A percentile compares a stretch with the other conserved stretches of the same genome.
Evolutionary conservation across 768 basidiomycete genomes (phyloP).

Genomic region (Coprinellus micaceus): DNA sequence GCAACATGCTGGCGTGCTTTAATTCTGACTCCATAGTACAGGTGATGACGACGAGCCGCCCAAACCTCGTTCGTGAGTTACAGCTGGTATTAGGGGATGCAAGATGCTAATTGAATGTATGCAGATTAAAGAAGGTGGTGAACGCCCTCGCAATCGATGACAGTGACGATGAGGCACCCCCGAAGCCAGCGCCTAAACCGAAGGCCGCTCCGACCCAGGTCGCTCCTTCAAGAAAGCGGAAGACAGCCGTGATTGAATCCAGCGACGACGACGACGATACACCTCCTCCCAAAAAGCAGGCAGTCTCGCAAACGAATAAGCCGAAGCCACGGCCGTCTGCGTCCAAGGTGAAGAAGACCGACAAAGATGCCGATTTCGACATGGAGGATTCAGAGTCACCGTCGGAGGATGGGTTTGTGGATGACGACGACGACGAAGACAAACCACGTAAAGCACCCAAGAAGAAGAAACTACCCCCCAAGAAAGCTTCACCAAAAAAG

Average conservation of each 20-base stretch:
- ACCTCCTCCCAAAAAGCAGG: constrained; percentile 40
- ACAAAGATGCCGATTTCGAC: constrained; percentile 27
- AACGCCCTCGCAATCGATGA: constrained; percentile 14
- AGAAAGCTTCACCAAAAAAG: constrained; percentile 23
- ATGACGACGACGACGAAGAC: constrained; percentile 21
- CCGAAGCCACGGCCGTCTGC: constrained; percentile 16
- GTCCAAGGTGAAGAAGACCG: constrained; percentile 15
- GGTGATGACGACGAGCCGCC: constrained; percentile 1
- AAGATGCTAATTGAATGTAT: too few relatives aligned
- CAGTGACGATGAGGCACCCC: constrained; percentile 29
- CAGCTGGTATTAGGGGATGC: not conserved
- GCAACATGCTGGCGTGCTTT: not conserved
- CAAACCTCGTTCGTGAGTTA: not conserved
- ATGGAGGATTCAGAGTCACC: constrained; percentile 15
- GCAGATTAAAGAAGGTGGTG: not conserved
- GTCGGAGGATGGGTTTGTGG: constrained; percentile 18
- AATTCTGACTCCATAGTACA: not conserved
- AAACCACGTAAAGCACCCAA: constrained; percentile 6
- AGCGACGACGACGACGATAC: constrained; percentile 38
- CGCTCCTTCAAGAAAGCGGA: constrained; percentile 10
- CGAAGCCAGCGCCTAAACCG: constrained; percentile 8
- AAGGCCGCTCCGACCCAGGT: constrained; percentile 10
- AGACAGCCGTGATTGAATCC: constrained; percentile 21
- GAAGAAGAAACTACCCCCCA: constrained; percentile 13
- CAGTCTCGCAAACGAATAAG: constrained; percentile 21